phyloP scores from a whole-genome alignment of 768 basidiomycete species.

The Mycena leptocephala region DNA sequence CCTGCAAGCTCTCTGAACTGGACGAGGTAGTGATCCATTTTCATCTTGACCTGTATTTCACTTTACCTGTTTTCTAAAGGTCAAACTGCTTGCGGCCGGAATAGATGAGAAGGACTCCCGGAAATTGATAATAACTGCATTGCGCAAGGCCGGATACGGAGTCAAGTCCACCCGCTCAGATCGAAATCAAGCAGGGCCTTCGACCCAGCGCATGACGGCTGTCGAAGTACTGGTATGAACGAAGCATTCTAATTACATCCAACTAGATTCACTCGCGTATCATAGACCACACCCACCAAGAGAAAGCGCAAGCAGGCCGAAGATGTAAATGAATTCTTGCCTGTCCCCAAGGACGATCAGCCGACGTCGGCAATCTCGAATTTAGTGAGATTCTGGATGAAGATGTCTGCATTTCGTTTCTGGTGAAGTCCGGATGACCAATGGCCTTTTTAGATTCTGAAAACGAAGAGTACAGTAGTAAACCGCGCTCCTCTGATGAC shows the following conservation, averaged over 20 bases:
- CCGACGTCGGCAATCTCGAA: slow-evolving; percentile 69
- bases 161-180: slow-evolving; percentile 44
- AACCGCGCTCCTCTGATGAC: slow-evolving; percentile 97
- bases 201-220: slow-evolving; percentile 28
- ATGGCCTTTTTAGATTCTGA: slow-evolving; percentile 64
- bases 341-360: slow-evolving; percentile 65
- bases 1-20: slow-evolving; percentile 70
- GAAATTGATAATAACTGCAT: slow-evolving; percentile 69
- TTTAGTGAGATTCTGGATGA: slow-evolving; percentile 85
- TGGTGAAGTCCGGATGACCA: neutral
- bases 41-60: neutral
- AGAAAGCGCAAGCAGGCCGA: slow-evolving; percentile 70
- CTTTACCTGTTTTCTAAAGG: neutral
- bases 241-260: neutral
- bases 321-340: slow-evolving; percentile 73
- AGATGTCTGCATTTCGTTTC: slow-evolving; percentile 60
- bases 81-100: slow-evolving; percentile 71
- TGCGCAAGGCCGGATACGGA: slow-evolving; percentile 78
- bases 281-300: slow-evolving; percentile 62
- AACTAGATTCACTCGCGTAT: slow-evolving; percentile 1
- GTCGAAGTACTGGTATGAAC: slow-evolving; percentile 32
- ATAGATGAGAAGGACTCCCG: slow-evolving; percentile 78
- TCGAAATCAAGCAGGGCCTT: slow-evolving; percentile 38
- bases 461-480: slow-evolving; percentile 73
- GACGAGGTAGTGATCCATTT: slow-evolving; percentile 54